Base-by-base conservation (phyloP, 202 grass and related monocot genomes). In the Dendrocalamus latiflorus region DNA sequence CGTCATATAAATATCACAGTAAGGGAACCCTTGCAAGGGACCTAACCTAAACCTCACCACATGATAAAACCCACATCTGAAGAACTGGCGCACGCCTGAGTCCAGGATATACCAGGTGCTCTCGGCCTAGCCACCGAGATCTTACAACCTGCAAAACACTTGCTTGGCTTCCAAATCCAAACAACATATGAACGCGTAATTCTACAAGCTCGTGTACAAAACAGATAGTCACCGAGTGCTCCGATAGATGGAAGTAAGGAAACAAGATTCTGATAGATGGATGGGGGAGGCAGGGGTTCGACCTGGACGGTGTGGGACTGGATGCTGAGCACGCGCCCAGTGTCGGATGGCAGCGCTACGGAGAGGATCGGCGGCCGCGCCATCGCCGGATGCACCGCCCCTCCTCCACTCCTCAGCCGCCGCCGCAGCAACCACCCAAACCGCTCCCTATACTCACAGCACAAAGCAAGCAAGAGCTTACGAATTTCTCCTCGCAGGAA, bases 301-400 rank as follows among this genome's bases (percentile, higher is more conserved):
- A 95, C 93, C 88, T 95, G 93, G 73, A 95, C 90, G 68, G 93
- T 95, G 80, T 95, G 93, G 39, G 93, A 95, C 86, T 95, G 93
- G 90, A 95, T 92, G 86, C 93, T 95, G 82, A 95, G 90, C 63
- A 95, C 90, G 65, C 93, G 90, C 26, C 93, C 93, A n/a, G 93
- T 95, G 79, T 92, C 88, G 38, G 93, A 92, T 6, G 93, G 93
- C 74, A 95, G 76, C 59, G 72, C 93, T 16, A 95, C 79, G 71
- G 93, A 95, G 43, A 95, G 88, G 76, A 95, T 88, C 47, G 90
- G 93, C 22, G 90, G 93, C 54, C 87, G 85, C 53, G 88, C 83
- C 93, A 95, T 94, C 72, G 62, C 37, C 12, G 58, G 57, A 33
- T 36, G 48, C 65, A 13, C 76, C 58, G 28, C 67, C 69, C 54